Evolutionary conservation across 2,329 filamentous ascomycete species (phyloP), one percentile per base, ranked within the genome.

Genomic region (Neurospora crassa): DNA sequence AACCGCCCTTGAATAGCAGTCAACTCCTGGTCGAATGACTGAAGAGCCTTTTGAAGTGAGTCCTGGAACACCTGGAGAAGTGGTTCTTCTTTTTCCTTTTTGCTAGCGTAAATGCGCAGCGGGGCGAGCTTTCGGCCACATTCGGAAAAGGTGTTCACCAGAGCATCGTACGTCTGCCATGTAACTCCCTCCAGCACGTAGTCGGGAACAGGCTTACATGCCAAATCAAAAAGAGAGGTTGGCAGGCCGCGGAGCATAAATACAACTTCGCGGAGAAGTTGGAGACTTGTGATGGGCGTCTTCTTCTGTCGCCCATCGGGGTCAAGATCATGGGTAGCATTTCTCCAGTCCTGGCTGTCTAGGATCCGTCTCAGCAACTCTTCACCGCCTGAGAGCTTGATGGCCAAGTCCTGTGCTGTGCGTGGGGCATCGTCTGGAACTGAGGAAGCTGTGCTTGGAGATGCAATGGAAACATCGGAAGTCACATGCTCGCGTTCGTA

Each of bases 231-330:
- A 1, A 97, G 78, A 1, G 89, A 90, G 2, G 92, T 95, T 6
- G 90, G 87, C 4, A 96, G 82, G 0, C 94, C 94, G 70, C 89
- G 88, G 0, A 98, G 85, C 92, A 97, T 96, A 76, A 93, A 95
- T 0, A 97, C 83, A 0, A 89, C 87, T 77, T 98, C 94, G 68
- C 93, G 88, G 37, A 94, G 82, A 12, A 90, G 83, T 74, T 94
- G 89, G 1, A 92, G 83, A 78, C 97, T 94, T 0, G 91, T 88
- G 6, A 95, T 83, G 1, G 80, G 76, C 0, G 83, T 79, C 71
- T 84, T 85, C 41, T 79, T 80, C 0, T 79, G 73, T 42, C 76
- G 77, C 0, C 78, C 79, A 11, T 76, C 72, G 3, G 77, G 68
- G 24, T 83, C 81, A 69, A 74, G 76, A 40, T 73, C 71, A 45